Conservation (phyloP, 2,329 filamentous ascomycete genomes). For the Fusarium ramigenum region DNA sequence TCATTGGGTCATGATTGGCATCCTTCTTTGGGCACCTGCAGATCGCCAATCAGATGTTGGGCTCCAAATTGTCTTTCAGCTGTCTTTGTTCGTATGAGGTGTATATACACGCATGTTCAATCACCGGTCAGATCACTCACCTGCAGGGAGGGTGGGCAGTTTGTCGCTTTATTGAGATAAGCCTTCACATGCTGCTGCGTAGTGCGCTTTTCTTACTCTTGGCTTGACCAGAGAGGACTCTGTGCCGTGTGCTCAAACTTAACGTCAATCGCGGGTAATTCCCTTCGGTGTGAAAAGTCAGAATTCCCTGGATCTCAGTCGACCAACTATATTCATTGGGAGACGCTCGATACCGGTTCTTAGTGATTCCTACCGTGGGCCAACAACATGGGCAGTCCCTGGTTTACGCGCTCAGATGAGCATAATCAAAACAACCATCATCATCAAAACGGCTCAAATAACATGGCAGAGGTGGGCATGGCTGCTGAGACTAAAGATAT, state of each 20-base stretch:
- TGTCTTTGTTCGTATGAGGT: background rate
- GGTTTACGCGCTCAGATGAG: background rate
- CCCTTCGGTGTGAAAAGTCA: background rate
- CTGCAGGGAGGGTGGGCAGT: background rate
- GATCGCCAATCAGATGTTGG: background rate
- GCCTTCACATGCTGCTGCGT: background rate
- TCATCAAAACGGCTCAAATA: background rate
- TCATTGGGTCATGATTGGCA: background rate
- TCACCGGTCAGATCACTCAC: background rate
- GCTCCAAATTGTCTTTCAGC: background rate
- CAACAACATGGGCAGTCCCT: background rate
- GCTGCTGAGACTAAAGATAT: background rate
- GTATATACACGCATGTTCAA: background rate
- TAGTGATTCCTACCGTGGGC: fast-evolving
- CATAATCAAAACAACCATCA: background rate
- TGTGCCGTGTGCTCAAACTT: background rate
- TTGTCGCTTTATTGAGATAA: background rate
- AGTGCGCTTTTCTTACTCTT: background rate
- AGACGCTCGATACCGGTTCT: fast-evolving
- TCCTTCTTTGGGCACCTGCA: background rate
- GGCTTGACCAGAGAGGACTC: background rate
- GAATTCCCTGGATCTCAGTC: background rate
- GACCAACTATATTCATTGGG: background rate
- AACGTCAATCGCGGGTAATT: background rate
- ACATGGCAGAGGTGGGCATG: background rate